phyloP scores from a whole-genome alignment of 768 basidiomycete genomes.

The Rhodotorula paludigena region DNA sequence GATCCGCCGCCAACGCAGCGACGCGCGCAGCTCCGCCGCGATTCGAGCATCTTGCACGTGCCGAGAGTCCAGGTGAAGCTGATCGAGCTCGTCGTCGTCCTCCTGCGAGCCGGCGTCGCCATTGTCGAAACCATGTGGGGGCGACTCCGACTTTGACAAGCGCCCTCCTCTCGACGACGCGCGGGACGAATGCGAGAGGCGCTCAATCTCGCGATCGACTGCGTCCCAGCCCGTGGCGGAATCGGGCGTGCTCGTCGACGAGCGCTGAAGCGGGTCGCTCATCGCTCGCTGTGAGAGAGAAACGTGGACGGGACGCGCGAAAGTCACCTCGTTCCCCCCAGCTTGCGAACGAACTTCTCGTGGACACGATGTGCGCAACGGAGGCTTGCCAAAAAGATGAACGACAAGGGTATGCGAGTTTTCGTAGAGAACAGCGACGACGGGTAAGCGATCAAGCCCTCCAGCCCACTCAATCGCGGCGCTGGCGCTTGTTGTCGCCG shows the following conservation, averaged over 20 bases:
- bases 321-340: background rate
- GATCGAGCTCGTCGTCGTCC: too few relatives aligned
- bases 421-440: background rate
- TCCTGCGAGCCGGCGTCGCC: background rate
- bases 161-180: too few relatives aligned
- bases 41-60: too few relatives aligned
- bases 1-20: background rate
- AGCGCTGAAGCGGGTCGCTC: background rate
- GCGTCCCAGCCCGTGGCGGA: background rate
- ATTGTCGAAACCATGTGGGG: background rate
- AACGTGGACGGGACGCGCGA: background rate
- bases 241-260: background rate
- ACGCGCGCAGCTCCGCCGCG: too few relatives aligned
- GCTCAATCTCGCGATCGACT: background rate
- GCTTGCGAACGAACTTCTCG: too few relatives aligned
- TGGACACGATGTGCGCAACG: background rate
- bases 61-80: too few relatives aligned
- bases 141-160: background rate
- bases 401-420: background rate
- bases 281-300: background rate
- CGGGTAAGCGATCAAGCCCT: background rate
- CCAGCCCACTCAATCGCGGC: slow-evolving; percentile 14
- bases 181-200: background rate
- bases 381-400: background rate
- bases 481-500: slow-evolving; percentile 27